Percentiles rank a stretch among this genome's conserved stretches.
These are phyloP conservation scores for Lachnellula arida DNA, from an alignment of 2,329 filamentous ascomycete species.

Conservation along the genomic window DNA sequence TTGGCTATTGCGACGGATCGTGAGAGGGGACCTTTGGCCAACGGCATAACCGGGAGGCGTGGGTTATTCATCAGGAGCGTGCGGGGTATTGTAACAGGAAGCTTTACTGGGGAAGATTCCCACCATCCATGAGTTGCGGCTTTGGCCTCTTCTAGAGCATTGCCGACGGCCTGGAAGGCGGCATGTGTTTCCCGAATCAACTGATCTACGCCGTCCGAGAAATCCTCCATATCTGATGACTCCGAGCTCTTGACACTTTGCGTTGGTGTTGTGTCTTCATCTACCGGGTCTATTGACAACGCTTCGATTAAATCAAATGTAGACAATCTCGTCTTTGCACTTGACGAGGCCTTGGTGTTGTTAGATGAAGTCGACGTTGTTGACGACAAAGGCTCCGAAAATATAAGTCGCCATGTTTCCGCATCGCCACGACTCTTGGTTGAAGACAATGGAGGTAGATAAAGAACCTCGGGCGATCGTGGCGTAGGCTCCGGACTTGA, in stretches of 20 bases:
- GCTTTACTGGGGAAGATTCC: neutral
- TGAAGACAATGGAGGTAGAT: constrained; percentile 22
- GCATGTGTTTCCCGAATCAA: constrained; percentile 47
- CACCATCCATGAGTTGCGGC: constrained; percentile 29
- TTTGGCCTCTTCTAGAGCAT: constrained; percentile 38
- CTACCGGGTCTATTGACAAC: constrained; percentile 24
- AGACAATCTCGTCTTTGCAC: constrained; percentile 5
- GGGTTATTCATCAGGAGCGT: constrained; percentile 3
- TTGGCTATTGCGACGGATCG: constrained; percentile 32
- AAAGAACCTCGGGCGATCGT: constrained; percentile 27
- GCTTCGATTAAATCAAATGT: constrained; percentile 30
- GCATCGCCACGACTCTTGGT: constrained; percentile 17
- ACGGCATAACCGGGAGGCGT: neutral
- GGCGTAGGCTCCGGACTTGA: constrained; percentile 11
- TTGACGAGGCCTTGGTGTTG: neutral
- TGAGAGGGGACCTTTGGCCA: constrained; percentile 19
- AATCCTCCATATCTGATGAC: constrained; percentile 17
- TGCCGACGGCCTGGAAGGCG: constrained; percentile 44
- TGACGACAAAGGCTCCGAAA: constrained; percentile 13
- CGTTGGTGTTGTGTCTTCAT: constrained; percentile 21
- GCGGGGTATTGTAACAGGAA: constrained; percentile 16
- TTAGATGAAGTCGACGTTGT: constrained; percentile 3
- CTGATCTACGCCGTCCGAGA: constrained; percentile 33
- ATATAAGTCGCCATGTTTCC: constrained; percentile 23
- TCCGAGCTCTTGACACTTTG: constrained; percentile 23